Percentiles rank a stretch among this genome's conserved stretches.
These are phyloP conservation scores for Dioszegia aurantiaca DNA, from an alignment of 768 basidiomycete genomes.

Conservation along the genomic window DNA sequence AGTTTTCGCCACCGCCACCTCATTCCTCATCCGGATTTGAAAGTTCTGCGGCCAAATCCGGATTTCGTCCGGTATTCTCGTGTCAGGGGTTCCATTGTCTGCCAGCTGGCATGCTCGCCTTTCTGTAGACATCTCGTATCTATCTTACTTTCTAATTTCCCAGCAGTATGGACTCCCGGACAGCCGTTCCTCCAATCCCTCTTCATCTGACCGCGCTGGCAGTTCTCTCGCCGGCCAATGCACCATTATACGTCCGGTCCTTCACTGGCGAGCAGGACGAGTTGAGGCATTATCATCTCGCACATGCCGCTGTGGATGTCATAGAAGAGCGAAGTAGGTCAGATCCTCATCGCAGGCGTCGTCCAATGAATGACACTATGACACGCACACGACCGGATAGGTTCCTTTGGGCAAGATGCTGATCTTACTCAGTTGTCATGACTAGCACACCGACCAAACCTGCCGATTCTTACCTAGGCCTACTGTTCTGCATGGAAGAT, in stretches of 20 bases:
- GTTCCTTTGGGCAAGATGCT: too few species aligned
- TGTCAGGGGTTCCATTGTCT: neutral
- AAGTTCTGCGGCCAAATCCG: too few species aligned
- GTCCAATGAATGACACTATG: too few species aligned
- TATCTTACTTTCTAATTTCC: neutral
- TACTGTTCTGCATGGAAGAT: slow-evolving; percentile 52
- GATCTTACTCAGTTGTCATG: slow-evolving; percentile 36
- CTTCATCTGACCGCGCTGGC: slow-evolving; percentile 47
- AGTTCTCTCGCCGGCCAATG: slow-evolving; percentile 44
- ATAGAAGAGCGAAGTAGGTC: slow-evolving; percentile 50
- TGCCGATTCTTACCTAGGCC: slow-evolving; percentile 46
- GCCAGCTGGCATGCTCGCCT: too few species aligned
- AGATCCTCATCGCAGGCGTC: too few species aligned
- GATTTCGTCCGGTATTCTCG: too few species aligned
- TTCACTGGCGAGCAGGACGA: slow-evolving; percentile 47
- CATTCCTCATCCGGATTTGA: too few species aligned
- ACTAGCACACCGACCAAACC: slow-evolving; percentile 42
- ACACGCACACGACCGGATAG: too few species aligned
- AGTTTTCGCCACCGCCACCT: too few species aligned
- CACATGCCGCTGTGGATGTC: slow-evolving; percentile 50
- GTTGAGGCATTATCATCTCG: slow-evolving; percentile 48
- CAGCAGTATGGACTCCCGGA: slow-evolving; percentile 21
- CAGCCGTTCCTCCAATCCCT: slow-evolving; percentile 30
- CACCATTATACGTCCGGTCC: slow-evolving; percentile 47
- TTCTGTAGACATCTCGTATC: too few species aligned